Evolutionary conservation across 768 basidiomycete species (phyloP), one percentile per base, ranked within the genome.

Genomic region (Clitopilus passeckerianus): DNA sequence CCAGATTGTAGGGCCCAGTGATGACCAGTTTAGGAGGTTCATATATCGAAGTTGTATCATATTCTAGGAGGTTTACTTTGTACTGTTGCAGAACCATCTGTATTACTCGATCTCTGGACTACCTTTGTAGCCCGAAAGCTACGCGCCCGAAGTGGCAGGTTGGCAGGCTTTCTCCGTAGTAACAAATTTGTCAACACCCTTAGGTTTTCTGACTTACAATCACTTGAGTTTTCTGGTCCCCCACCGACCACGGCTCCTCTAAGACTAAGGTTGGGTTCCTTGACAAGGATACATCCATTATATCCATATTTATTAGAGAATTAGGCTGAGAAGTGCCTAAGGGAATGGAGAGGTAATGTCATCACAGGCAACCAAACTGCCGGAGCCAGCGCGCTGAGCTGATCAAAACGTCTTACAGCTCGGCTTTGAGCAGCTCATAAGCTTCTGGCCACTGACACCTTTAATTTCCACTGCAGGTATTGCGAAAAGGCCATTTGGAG

Each of bases 1-100:
- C 64, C 59, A 58, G 74, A 73, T 59, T 62, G 75, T 43, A 63
- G 66, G 30, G 66, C 63, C 55, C 71, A 72, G 59, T 72, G 56
- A 64, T 10, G 18, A 5, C 27, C 27, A 3, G 7, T 30, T 30
- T 30, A 23, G 15, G 22, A 50, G 18, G 46, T 18, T 10, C 20
- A n/a, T 61, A 44, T 37, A 7, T 30, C 16, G 35, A 9, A 43
- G 15, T 20, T 59, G n/a, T 43, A 34, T 41, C 37, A 7, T 16
- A 53, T 24, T 34, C 50, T 73, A 71, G 72, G 73, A 71, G 71
- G 71, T 62, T 56, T 61, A 61, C n/a, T 66, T 62, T 35, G 61
- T 62, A 63, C 34, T 18, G n/a, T 41, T 41, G 3, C 37, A 41
- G 37, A 18, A 18, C 22, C 5, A 10, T 22, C 3, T 50, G 18